These are phyloP conservation scores for Cordyceps tenuipes DNA, from an alignment of 2,329 filamentous ascomycete species.

Conservation along the genomic window DNA sequence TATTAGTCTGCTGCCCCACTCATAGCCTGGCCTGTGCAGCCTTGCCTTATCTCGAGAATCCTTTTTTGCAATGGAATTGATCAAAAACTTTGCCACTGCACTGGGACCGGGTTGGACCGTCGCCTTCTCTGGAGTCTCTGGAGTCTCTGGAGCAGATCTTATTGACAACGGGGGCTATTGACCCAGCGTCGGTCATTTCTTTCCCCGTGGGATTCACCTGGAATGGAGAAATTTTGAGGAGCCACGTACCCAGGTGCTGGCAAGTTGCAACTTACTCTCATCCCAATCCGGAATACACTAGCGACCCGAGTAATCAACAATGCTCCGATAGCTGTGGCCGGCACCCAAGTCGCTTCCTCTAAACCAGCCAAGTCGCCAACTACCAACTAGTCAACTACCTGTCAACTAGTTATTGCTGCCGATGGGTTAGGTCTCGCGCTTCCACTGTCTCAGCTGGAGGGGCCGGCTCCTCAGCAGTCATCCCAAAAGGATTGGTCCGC, in stretches of 20 bases:
- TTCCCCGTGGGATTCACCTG: background rate
- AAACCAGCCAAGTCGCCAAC: background rate
- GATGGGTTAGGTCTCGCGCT: conserved; percentile 8
- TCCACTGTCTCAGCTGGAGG: conserved; percentile 4
- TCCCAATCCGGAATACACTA: no score
- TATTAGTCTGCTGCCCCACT: background rate
- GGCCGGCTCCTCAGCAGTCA: background rate
- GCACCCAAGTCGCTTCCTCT: background rate
- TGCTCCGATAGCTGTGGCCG: background rate
- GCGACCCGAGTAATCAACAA: background rate
- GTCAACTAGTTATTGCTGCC: no score
- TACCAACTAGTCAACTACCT: background rate
- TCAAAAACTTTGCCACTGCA: background rate
- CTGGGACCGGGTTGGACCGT: background rate
- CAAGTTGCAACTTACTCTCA: no score
- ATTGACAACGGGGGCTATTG: background rate
- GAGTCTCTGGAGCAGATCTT: background rate
- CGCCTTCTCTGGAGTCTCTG: background rate
- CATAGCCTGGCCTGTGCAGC: conserved; percentile 7
- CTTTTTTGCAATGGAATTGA: background rate
- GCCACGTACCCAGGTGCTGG: background rate
- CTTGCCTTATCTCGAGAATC: conserved; percentile 1
- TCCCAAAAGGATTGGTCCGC: conserved; percentile 1
- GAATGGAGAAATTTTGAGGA: background rate
- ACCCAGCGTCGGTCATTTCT: background rate